phyloP scores from a whole-genome alignment of 306 rosid species.

The Vigna reflexopilosa region DNA sequence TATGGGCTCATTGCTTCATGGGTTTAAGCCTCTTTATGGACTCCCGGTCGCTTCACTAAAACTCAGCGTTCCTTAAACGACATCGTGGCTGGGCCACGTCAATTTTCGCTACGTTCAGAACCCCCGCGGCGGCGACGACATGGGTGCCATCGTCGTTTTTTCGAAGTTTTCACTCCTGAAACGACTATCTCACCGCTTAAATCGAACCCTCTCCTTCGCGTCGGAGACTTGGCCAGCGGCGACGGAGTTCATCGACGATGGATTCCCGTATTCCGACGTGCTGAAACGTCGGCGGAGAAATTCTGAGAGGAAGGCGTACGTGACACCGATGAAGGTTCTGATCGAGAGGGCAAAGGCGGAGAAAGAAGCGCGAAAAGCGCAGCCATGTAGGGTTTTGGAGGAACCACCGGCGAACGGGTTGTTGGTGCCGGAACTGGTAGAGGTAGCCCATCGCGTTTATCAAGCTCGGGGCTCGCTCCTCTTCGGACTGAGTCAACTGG shows the following conservation, averaged over 20 bases:
- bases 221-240: constrained; percentile 37
- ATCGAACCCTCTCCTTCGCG: constrained; percentile 37
- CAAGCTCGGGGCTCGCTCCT: constrained; percentile 60
- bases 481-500: constrained; percentile 57
- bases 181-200: constrained; percentile 37
- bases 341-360: constrained; percentile 73
- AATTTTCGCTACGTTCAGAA: neutral
- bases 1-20: neutral
- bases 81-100: constrained; percentile 18
- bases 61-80: neutral
- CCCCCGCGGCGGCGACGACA: constrained; percentile 8
- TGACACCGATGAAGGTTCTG: constrained; percentile 79
- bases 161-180: constrained; percentile 42
- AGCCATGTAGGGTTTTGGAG: constrained; percentile 69
- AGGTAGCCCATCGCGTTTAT: constrained; percentile 70
- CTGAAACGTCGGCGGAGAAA: constrained; percentile 59
- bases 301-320: constrained; percentile 75
- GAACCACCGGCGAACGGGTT: constrained; percentile 78
- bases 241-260: constrained; percentile 11
- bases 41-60: neutral
- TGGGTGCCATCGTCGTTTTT: constrained; percentile 43
- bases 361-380: constrained; percentile 64
- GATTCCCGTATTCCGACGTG: constrained; percentile 56
- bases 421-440: constrained; percentile 73
- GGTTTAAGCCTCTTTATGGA: neutral